Percentiles rank a stretch among this genome's conserved stretches.
These are phyloP conservation scores for Endocalyx cinctus DNA, from an alignment of 2,329 filamentous ascomycete genomes.

Conservation along the genomic window DNA sequence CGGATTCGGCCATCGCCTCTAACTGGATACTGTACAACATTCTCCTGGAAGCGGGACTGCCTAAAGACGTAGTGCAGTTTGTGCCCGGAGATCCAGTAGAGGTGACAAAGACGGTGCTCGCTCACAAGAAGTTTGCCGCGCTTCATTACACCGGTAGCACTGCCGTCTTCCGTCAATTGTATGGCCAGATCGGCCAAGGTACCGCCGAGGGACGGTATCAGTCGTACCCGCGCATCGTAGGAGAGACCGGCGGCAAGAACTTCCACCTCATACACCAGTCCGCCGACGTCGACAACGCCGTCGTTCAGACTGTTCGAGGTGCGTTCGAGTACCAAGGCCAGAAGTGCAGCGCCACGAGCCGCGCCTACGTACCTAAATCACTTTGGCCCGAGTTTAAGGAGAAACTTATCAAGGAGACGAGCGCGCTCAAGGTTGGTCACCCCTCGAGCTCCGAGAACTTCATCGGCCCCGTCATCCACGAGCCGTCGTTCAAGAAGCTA, in stretches of 20 bases:
- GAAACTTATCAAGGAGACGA: conserved; percentile 62
- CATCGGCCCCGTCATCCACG: conserved; percentile 83
- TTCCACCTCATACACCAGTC: conserved; percentile 78
- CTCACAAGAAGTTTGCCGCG: conserved; percentile 78
- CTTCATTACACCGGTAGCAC: conserved; percentile 95
- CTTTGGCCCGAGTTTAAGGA: conserved; percentile 68
- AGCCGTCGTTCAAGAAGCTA: conserved; percentile 76
- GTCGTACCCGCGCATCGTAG: conserved; percentile 83
- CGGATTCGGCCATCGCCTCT: conserved; percentile 79
- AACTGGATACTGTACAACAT: conserved; percentile 91
- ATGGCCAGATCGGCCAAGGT: conserved; percentile 77
- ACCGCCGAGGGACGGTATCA: conserved; percentile 78
- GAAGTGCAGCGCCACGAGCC: conserved; percentile 83
- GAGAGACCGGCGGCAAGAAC: conserved; percentile 91
- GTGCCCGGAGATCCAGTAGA: conserved; percentile 82
- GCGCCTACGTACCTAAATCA: conserved; percentile 72
- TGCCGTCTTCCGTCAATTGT: conserved; percentile 81
- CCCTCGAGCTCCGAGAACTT: conserved; percentile 71
- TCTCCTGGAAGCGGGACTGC: conserved; percentile 84
- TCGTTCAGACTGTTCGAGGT: conserved; percentile 75
- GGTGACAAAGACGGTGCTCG: conserved; percentile 72
- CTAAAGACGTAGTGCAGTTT: conserved; percentile 87
- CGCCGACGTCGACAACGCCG: conserved; percentile 75
- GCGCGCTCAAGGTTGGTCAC: conserved; percentile 65
- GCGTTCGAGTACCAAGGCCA: conserved; percentile 91